Conservation (phyloP, 306 rosid genomes). For the barrel medic (Medicago truncatula) region MtrunA17r5.0-ANR NC_053045.1:1179501-1180000, state of each 20-base stretch:
- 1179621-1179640: not conserved
- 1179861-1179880: constrained; percentile 56
- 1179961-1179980: constrained; percentile 37
- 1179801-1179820: constrained; percentile 11
- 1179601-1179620: not conserved
- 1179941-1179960: constrained; percentile 57
- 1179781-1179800: constrained; percentile 6
- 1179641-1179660: too few relatives aligned
- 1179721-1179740: constrained; percentile 6
- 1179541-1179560: constrained; percentile 12
- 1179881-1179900: constrained; percentile 46
- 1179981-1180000: constrained; percentile 4
- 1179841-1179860: constrained; percentile 68
- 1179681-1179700: too few relatives aligned
- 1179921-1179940: constrained; percentile 44
- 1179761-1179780: constrained; percentile 1
- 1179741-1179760: not conserved
- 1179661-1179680: too few relatives aligned
- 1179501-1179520: not conserved
- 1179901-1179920: constrained; percentile 49
- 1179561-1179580: not conserved
- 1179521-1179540: constrained; percentile 22
- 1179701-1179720: too few relatives aligned
- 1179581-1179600: not conserved
- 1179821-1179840: constrained; percentile 27